Conservation (phyloP, 495 filamentous ascomycete genomes). For the Tuber magnatum region DNA sequence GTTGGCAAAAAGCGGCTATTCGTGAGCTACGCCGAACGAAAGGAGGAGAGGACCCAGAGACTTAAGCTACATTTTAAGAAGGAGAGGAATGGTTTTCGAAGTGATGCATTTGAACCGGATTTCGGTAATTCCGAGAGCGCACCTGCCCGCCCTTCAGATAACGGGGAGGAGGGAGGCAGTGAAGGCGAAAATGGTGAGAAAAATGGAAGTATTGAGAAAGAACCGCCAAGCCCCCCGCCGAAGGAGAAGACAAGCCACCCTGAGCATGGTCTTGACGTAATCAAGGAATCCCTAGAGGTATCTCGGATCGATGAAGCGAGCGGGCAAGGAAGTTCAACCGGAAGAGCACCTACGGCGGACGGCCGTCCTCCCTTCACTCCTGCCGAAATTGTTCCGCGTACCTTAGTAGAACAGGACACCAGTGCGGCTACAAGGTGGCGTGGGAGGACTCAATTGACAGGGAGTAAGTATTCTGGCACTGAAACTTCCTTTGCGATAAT, state of each 20-base stretch:
- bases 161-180: not conserved
- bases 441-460: conserved; percentile 27
- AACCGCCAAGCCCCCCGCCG: not conserved
- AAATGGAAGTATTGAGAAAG: not conserved
- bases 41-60: conserved; percentile 40
- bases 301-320: not conserved
- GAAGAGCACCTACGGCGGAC: not conserved
- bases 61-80: conserved; percentile 21
- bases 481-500: not conserved
- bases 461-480: conserved; percentile 21
- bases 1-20: conserved; percentile 41
- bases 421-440: conserved; percentile 23
- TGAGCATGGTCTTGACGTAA: not conserved
- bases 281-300: not conserved
- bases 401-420: conserved; percentile 21
- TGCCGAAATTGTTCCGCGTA: not conserved
- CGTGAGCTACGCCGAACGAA: conserved; percentile 39
- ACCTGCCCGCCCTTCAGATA: not conserved
- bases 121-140: not conserved
- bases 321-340: not conserved
- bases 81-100: not conserved
- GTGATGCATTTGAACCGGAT: not conserved
- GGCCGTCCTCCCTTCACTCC: not conserved
- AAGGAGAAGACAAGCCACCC: not conserved
- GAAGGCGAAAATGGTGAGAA: not conserved